A percentile compares a stretch with the other conserved stretches of the same genome.
Conservation (phyloP, 306 rosid genomes). For the Ceratonia siliqua region DNA sequence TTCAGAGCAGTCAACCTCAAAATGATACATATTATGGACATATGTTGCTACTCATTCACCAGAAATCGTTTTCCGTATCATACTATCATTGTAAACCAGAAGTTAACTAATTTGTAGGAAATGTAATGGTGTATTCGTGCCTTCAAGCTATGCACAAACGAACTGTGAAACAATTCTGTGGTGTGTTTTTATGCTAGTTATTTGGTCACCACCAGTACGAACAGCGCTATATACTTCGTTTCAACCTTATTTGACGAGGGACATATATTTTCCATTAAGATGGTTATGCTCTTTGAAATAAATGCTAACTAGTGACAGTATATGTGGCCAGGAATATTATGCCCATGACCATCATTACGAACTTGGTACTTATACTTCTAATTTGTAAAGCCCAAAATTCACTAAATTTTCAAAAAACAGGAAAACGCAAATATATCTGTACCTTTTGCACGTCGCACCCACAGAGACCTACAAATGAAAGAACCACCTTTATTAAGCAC, state of each 20-base stretch:
- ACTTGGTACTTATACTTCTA: background rate
- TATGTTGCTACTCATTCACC: background rate
- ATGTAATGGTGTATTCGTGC: background rate
- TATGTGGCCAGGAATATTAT: background rate
- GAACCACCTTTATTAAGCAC: background rate
- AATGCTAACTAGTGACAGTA: background rate
- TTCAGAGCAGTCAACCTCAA: background rate
- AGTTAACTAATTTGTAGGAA: background rate
- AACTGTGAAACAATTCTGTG: background rate
- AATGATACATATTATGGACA: background rate
- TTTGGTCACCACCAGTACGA: background rate
- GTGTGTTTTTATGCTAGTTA: background rate
- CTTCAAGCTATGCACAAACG: background rate
- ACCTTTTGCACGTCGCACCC: conserved; percentile 48
- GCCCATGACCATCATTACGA: background rate
- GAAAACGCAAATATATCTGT: background rate
- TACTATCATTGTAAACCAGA: background rate
- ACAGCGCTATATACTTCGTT: background rate
- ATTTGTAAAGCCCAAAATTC: background rate
- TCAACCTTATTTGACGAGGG: background rate
- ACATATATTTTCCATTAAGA: background rate
- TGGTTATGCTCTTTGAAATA: background rate
- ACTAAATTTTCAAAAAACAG: background rate
- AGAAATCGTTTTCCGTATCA: conserved; percentile 5
- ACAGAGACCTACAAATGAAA: conserved; percentile 44